Evolutionary conservation across 257 asterid species (phyloP), one percentile per base, ranked within the genome.

Genomic region (Scutellaria minor): DNA sequence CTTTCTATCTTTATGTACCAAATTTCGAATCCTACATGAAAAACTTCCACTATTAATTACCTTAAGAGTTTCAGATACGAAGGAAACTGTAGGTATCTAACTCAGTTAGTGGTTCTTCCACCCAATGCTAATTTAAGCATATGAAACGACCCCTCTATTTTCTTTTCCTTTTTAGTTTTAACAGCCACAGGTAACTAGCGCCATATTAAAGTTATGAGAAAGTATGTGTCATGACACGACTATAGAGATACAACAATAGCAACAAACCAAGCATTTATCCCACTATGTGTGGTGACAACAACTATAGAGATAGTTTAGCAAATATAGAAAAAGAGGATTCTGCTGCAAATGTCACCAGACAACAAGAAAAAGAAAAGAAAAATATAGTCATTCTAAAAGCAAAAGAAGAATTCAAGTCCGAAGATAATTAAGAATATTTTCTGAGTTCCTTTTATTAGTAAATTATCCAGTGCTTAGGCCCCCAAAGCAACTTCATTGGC

Each of bases 41-140:
- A 72, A 44, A 72, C 60, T 31, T 31, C 50, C 50, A 51, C 48
- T 5, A 42, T 73, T n/a, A 64, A 54, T 54, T 22, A 14, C 75
- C 58, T 10, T 10, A 57, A 15, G 24, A 56, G 18, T 22, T 37
- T 37, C 27, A 0, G 3, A 31, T 31, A 31, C 0, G 72, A 50
- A 37, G 7, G 24, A 63, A 9, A 8, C 54, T 63, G 18, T 42
- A 13, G 46, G 47, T 18, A 20, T 27, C 12, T 27, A 48, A 13
- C 47, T 48, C 18, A 7, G 59, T 65, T 10, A 9, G 6, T 22
- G 22, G 52, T 35, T 52, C 12, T 68, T 40, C 39, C 64, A n/a
- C 40, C 15, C 35, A 53, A 20, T 22, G 12, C 9, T 8, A 6
- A 7, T 12, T 37, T 20, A 14, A 68, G 42, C 20, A 31, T 2